Base-by-base conservation (phyloP, 495 filamentous ascomycete species). In the Aspergillus carlsbadensis region DNA sequence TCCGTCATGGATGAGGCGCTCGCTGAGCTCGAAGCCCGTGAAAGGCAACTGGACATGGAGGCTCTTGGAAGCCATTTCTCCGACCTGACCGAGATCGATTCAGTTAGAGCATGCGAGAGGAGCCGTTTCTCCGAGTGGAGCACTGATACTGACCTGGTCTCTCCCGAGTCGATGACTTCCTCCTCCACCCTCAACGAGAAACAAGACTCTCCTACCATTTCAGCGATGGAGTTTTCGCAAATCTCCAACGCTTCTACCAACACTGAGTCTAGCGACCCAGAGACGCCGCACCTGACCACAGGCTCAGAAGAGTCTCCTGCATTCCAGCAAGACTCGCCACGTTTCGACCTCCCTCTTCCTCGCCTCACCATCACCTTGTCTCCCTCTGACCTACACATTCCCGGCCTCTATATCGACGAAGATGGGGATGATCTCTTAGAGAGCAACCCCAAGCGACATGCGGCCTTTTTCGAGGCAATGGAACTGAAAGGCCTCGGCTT, bases 61-160 rank as follows among this genome's bases (percentile, higher is more conserved):
- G 59, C 67, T 35, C 59, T 70, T 11, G 69, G 58, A 26, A 79
- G 74, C 53, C 70, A 72, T 52, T 78, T 78, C 44, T 79, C 76
- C 5, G 71, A 71, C 49, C 64, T 74, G 54, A 78, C 68, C 2
- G 72, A 74, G 40, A 66, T 66, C 22, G 75, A 70, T 10, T 72
- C 71, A 20, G 61, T 50, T 15, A n/a, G n/a, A n/a, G 48, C 59
- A 6, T 62, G 54, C 11, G 73, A 78, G 42, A 59, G 51, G 53
- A 79, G 74, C 50, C 74, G 67, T n/a, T 79, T 79, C 50, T 79
- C 76, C 0, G 70, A 77, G 65, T 79, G 76, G 76, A 76, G 74
- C 46, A 70, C 73, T 4, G 72, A 76, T 40, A 75, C 66, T 6
- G 74, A 75, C 7, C 50, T 58, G 29, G 58, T 67, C 46, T 72